Conservation (phyloP, 2,329 filamentous ascomycete genomes). For the Fusarium proliferatum region DNA sequence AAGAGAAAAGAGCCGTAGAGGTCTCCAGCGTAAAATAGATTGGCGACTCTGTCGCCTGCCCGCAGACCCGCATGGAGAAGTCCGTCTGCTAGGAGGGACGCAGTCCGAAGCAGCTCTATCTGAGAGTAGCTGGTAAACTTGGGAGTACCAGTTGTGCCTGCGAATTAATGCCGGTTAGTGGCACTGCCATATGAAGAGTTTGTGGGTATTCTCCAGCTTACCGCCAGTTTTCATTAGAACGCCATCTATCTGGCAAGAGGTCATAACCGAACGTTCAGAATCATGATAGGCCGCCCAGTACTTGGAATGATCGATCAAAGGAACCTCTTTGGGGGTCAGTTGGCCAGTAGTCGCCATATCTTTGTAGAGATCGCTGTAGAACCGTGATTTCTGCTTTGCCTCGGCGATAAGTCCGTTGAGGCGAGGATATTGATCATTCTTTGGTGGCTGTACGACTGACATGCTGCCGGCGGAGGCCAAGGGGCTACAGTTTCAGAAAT, state of each 20-base stretch:
- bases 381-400: not conserved
- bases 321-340: not conserved
- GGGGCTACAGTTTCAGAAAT: accelerated
- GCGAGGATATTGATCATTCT: not conserved
- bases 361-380: not conserved
- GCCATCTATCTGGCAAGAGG: not conserved
- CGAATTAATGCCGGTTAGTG: accelerated
- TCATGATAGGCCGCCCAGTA: not conserved
- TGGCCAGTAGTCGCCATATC: too few species aligned
- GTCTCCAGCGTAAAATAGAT: not conserved
- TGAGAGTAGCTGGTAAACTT: not conserved
- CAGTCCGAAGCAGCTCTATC: not conserved
- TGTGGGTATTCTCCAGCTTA: not conserved
- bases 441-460: not conserved
- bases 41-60: not conserved
- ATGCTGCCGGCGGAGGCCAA: accelerated
- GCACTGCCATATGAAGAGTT: accelerated
- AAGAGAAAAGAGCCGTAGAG: not conserved
- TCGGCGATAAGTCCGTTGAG: not conserved
- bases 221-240: not conserved
- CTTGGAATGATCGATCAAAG: not conserved
- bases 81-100: not conserved
- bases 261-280: not conserved
- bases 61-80: not conserved
- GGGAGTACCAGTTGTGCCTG: not conserved